phyloP scores from a whole-genome alignment of 495 filamentous ascomycete genomes.

The Aspergillus sclerotiicarbonarius region DNA sequence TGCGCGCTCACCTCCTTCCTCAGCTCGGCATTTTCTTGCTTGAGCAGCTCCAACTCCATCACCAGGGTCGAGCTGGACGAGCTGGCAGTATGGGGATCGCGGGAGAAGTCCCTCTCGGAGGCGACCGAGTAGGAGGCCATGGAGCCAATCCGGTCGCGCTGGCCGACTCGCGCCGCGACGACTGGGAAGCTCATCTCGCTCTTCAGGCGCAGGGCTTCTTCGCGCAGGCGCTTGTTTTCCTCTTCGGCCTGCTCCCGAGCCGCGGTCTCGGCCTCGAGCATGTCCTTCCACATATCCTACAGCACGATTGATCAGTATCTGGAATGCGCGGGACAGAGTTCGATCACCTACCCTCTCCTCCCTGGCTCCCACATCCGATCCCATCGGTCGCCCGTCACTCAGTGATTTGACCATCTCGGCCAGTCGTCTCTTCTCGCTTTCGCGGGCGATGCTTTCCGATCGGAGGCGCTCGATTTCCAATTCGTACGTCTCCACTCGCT shows the following conservation, averaged over 20 bases:
- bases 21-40: conserved; percentile 89
- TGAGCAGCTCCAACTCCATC: conserved; percentile 70
- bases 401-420: conserved; percentile 74
- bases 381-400: conserved; percentile 60
- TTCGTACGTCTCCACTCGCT: conserved; percentile 79
- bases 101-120: conserved; percentile 60
- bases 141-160: conserved; percentile 54
- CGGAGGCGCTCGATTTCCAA: conserved; percentile 77
- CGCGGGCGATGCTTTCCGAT: conserved; percentile 69
- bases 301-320: conserved; percentile 9
- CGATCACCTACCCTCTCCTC: conserved; percentile 65
- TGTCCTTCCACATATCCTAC: conserved; percentile 86
- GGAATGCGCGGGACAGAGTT: neutral
- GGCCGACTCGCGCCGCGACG: conserved; percentile 34
- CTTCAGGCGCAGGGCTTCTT: conserved; percentile 75
- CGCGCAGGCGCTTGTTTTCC: conserved; percentile 78
- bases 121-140: conserved; percentile 59
- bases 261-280: conserved; percentile 89
- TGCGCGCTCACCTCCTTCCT: conserved; percentile 91
- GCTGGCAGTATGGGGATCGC: conserved; percentile 51
- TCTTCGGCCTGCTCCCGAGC: conserved; percentile 88
- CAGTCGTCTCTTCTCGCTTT: conserved; percentile 77
- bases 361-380: conserved; percentile 68
- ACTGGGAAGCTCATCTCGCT: conserved; percentile 53
- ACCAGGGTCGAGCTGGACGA: conserved; percentile 64